Conservation (phyloP, 2,329 filamentous ascomycete species). For the Alternaria conjuncta region DNA sequence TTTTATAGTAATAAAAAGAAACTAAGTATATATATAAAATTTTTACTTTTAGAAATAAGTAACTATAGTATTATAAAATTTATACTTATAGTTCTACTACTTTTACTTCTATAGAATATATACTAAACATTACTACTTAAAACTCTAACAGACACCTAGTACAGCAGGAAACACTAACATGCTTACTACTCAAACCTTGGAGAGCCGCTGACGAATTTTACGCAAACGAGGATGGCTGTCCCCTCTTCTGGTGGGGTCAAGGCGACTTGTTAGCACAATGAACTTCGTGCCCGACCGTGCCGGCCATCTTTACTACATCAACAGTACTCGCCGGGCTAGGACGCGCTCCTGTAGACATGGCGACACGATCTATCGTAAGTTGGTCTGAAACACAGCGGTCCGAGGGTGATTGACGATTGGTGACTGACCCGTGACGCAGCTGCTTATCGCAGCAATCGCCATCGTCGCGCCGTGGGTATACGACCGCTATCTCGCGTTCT, state of each 20-base stretch:
- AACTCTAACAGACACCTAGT: too few species aligned
- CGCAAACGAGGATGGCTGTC: neutral
- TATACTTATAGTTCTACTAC: too few species aligned
- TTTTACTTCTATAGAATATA: too few species aligned
- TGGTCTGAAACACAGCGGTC: neutral
- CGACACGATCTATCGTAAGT: constrained; percentile 3
- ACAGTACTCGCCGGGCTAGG: neutral
- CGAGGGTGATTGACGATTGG: neutral
- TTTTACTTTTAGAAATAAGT: too few species aligned
- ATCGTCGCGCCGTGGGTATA: constrained; percentile 32
- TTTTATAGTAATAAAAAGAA: too few species aligned
- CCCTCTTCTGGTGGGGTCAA: neutral
- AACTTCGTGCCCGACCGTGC: neutral
- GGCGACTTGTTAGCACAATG: neutral
- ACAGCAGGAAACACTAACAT: neutral
- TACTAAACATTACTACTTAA: too few species aligned
- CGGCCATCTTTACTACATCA: neutral
- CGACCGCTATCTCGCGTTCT: constrained; percentile 32
- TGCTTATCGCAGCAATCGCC: constrained; percentile 18
- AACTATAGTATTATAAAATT: too few species aligned
- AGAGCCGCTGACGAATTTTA: neutral
- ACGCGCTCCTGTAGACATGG: neutral
- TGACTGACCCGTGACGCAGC: constrained; percentile 9
- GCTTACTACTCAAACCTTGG: neutral
- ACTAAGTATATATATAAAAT: too few species aligned